phyloP scores from a whole-genome alignment of 176 grass and related monocot genomes.

The Bolboschoenus planiculmis region DNA sequence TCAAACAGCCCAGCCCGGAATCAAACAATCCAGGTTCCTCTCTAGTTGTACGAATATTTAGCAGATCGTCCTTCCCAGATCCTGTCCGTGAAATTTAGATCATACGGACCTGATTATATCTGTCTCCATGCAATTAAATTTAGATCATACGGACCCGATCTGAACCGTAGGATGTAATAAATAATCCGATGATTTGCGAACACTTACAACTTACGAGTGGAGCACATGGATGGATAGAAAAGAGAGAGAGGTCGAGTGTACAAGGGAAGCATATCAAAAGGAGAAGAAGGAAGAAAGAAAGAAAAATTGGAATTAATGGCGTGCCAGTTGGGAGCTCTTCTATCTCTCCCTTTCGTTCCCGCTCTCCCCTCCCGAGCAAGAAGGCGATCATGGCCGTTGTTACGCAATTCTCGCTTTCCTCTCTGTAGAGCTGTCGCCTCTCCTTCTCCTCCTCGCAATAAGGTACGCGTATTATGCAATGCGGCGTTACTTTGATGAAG shows the following conservation, averaged over 20 bases:
- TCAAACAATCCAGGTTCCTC: not conserved
- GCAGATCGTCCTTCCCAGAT: not conserved
- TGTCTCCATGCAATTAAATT: not conserved
- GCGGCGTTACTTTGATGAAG: not conserved
- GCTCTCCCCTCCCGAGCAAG: not conserved
- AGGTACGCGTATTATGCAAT: constrained; percentile 18
- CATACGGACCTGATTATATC: not conserved
- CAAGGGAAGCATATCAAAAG: not conserved
- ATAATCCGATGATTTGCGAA: not conserved
- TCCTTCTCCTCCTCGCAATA: not conserved
- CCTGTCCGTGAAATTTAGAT: not conserved
- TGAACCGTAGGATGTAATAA: too few relatives aligned
- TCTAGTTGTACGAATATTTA: not conserved
- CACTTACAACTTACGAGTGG: not conserved
- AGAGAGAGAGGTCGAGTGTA: not conserved
- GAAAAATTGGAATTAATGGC: not conserved
- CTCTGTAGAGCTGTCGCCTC: not conserved
- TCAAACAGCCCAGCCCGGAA: not conserved
- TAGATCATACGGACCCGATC: too few relatives aligned
- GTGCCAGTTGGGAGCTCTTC: not conserved
- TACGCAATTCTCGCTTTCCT: not conserved
- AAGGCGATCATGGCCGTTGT: not conserved
- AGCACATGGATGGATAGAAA: not conserved
- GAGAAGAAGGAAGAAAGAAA: not conserved
- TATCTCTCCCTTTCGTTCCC: not conserved